phyloP scores from a whole-genome alignment of 495 filamentous ascomycete species.

The Podospora pseudopauciseta region DNA sequence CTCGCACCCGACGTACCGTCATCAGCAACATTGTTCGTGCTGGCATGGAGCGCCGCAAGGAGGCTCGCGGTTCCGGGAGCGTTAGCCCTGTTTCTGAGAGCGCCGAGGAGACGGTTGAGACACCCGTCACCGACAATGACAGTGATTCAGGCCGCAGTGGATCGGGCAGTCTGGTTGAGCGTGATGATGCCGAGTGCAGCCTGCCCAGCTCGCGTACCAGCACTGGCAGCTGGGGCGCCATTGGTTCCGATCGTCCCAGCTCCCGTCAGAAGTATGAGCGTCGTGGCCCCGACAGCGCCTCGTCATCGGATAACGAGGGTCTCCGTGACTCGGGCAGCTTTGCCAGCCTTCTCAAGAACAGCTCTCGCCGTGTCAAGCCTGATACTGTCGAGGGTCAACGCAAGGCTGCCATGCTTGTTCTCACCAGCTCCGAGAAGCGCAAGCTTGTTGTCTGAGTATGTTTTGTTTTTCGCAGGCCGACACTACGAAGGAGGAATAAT shows the following conservation, averaged over 20 bases:
- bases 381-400: slow-evolving; percentile 58
- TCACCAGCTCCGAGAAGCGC: slow-evolving; percentile 87
- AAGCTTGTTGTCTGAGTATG: slow-evolving; percentile 44
- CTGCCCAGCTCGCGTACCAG: slow-evolving; percentile 75
- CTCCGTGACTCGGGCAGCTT: slow-evolving; percentile 43
- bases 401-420: slow-evolving; percentile 80
- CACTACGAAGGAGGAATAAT: not conserved
- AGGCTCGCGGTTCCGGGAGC: slow-evolving; percentile 62
- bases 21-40: slow-evolving; percentile 88
- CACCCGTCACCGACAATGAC: slow-evolving; percentile 71
- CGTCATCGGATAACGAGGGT: slow-evolving; percentile 46
- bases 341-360: slow-evolving; percentile 56
- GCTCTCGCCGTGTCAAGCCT: slow-evolving; percentile 42
- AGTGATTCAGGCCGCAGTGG: slow-evolving; percentile 74
- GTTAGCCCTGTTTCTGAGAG: slow-evolving; percentile 85
- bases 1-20: slow-evolving; percentile 87
- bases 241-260: slow-evolving; percentile 71
- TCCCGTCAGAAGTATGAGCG: slow-evolving; percentile 58
- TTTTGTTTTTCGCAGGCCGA: not conserved
- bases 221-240: slow-evolving; percentile 66
- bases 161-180: slow-evolving; percentile 63
- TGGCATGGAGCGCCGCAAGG: slow-evolving; percentile 78
- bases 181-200: slow-evolving; percentile 65
- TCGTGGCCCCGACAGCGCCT: slow-evolving; percentile 59
- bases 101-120: slow-evolving; percentile 69